These are phyloP conservation scores for Aspergillus baeticus DNA, from an alignment of 495 filamentous ascomycete genomes.

Conservation along the genomic window DNA sequence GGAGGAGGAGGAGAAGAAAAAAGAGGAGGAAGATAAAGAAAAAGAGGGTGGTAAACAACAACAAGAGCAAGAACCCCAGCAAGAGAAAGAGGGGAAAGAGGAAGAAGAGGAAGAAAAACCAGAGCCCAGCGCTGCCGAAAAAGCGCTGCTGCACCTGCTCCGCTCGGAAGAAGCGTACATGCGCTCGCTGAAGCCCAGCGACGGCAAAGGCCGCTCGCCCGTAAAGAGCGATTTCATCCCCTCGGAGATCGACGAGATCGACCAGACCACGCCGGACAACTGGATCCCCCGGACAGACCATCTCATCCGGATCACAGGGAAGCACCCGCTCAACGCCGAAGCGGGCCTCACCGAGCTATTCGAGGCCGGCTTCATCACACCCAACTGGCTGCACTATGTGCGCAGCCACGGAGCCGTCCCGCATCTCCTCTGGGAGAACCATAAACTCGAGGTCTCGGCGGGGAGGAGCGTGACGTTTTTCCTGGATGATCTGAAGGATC, in stretches of 20 bases:
- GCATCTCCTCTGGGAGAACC: constrained; percentile 40
- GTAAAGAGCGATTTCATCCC: neutral
- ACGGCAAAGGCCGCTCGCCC: constrained; percentile 25
- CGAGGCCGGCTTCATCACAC: constrained; percentile 45
- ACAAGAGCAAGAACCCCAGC: neutral
- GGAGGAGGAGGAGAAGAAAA: constrained; percentile 7
- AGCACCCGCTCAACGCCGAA: constrained; percentile 35
- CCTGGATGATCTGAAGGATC: constrained; percentile 49
- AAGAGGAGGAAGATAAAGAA: constrained; percentile 9
- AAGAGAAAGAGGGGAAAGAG: neutral
- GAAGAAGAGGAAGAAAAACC: neutral
- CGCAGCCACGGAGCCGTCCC: constrained; percentile 66
- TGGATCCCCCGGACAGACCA: constrained; percentile 31
- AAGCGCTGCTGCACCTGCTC: constrained; percentile 22
- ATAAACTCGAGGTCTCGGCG: constrained; percentile 54
- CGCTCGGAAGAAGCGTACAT: constrained; percentile 24
- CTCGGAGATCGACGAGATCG: constrained; percentile 26
- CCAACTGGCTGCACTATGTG: constrained; percentile 56
- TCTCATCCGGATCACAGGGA: constrained; percentile 34
- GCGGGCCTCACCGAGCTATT: constrained; percentile 18
- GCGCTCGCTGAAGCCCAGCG: constrained; percentile 22
- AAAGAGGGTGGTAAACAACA: neutral
- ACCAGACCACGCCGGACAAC: constrained; percentile 35
- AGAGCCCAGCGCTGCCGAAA: constrained; percentile 20
- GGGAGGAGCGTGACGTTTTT: constrained; percentile 51